Conservation (phyloP, 2,329 filamentous ascomycete genomes). For the Juglanconis sp. region DNA sequence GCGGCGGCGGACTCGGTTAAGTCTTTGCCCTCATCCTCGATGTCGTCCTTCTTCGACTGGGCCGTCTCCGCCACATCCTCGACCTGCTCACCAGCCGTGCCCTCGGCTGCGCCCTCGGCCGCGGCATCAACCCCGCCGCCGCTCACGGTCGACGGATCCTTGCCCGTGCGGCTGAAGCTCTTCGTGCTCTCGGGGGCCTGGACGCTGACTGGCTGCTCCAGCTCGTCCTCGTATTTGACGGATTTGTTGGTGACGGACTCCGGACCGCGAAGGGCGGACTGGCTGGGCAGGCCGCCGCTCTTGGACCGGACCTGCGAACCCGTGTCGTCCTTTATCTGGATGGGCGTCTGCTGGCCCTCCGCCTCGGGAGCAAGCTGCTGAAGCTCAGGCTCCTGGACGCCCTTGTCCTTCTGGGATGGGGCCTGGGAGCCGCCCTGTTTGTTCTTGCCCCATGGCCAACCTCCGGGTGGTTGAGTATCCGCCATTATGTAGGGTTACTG, state of each 20-base stretch:
- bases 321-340: constrained; percentile 8
- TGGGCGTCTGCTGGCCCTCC: not conserved
- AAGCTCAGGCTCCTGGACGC: constrained; percentile 15
- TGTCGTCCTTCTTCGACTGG: constrained; percentile 7
- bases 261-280: constrained; percentile 9
- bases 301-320: constrained; percentile 13
- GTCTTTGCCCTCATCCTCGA: constrained; percentile 19
- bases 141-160: constrained; percentile 17
- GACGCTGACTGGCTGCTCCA: constrained; percentile 10
- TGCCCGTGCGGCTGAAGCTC: constrained; percentile 17
- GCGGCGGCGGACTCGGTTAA: constrained; percentile 19
- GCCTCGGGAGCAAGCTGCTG: constrained; percentile 1
- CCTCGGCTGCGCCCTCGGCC: not conserved
- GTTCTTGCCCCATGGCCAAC: constrained; percentile 22
- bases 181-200: constrained; percentile 14
- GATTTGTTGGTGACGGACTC: constrained; percentile 18
- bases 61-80: constrained; percentile 7
- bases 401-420: constrained; percentile 8
- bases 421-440: constrained; percentile 17
- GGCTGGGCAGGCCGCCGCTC: not conserved
- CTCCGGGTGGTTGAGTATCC: constrained; percentile 19
- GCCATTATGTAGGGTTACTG: constrained; percentile 13
- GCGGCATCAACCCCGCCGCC: constrained; percentile 2
- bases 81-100: not conserved
- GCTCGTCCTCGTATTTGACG: constrained; percentile 19